Conservation (phyloP, 257 asterid genomes). For the Perilla frutescens region DNA sequence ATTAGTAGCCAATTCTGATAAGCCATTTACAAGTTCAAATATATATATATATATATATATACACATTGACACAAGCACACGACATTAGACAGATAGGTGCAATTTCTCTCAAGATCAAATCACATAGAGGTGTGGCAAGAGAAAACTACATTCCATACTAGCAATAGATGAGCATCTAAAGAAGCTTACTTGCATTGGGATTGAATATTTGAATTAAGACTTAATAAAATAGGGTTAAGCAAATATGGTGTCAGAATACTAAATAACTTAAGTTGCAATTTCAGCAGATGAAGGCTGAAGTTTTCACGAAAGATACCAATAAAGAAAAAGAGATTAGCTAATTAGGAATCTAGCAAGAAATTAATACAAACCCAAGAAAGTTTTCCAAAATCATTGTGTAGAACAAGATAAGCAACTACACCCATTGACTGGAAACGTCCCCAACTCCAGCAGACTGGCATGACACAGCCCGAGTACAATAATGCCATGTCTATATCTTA, state of each 20-base stretch:
- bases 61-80: too few species aligned
- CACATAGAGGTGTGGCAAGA: neutral
- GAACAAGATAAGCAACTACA: neutral
- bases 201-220: neutral
- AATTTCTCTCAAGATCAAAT: too few species aligned
- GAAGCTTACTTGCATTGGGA: neutral
- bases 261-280: neutral
- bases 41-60: neutral
- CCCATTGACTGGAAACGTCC: neutral
- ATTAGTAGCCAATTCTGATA: neutral
- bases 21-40: neutral
- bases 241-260: neutral
- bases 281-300: neutral
- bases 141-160: neutral
- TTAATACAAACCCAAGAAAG: neutral
- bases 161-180: neutral
- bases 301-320: neutral
- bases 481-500: neutral
- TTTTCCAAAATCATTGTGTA: neutral
- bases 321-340: neutral
- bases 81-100: too few species aligned
- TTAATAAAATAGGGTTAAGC: neutral
- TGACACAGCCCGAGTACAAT: neutral
- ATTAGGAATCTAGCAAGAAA: neutral
- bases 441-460: neutral